A percentile compares a stretch with the other conserved stretches of the same genome.
Evolutionary conservation across 306 rosid species (phyloP).

Genomic region (Pyrus bretschneideri): DNA sequence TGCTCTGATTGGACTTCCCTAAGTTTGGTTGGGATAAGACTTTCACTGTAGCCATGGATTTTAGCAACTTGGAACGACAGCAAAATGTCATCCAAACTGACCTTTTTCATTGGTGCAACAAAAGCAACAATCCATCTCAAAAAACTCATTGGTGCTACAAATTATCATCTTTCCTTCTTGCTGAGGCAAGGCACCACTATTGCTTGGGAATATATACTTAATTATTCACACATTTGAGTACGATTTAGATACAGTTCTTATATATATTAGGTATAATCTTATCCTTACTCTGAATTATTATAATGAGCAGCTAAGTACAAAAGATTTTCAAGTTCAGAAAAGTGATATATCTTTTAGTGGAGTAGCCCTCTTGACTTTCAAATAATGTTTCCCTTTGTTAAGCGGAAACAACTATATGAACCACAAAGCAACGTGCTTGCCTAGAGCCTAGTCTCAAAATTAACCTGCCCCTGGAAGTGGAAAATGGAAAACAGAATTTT

Average conservation of each 20-base stretch:
- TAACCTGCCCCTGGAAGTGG: background rate
- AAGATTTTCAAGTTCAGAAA: background rate
- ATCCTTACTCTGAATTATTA: background rate
- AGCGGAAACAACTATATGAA: background rate
- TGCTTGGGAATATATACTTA: background rate
- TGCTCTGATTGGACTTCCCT: slow-evolving; percentile 16
- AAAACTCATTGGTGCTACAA: background rate
- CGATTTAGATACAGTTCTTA: background rate
- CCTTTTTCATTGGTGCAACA: slow-evolving; percentile 2
- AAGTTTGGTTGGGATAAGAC: slow-evolving; percentile 17
- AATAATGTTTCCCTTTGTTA: background rate
- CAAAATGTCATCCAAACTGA: background rate
- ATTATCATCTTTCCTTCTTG: background rate
- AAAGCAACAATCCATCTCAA: slow-evolving; percentile 9
- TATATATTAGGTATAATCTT: background rate
- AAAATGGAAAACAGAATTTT: background rate
- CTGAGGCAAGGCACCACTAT: background rate
- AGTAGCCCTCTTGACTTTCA: background rate
- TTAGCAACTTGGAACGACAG: slow-evolving; percentile 14
- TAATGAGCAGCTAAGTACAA: background rate
- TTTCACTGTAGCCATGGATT: background rate
- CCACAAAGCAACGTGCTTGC: background rate
- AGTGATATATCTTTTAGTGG: background rate
- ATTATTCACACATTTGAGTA: background rate
- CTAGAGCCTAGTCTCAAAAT: background rate